phyloP scores from a whole-genome alignment of 768 basidiomycete species.

The Amanita brunnescens region DNA sequence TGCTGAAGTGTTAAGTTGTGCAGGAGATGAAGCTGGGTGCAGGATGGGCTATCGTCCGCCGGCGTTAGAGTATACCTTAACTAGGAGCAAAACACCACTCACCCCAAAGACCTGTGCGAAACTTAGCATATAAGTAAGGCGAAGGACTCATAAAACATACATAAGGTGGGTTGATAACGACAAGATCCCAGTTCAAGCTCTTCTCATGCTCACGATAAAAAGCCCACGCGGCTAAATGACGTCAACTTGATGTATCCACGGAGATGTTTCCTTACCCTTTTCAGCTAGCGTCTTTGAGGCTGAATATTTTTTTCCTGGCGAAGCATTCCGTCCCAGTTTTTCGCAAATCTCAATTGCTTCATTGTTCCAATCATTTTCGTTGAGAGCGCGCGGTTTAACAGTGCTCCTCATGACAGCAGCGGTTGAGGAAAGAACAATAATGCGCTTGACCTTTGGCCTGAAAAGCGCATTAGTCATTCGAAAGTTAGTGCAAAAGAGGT shows the following conservation, averaged over 20 bases:
- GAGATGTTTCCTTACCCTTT: conserved; percentile 28
- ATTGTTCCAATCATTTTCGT: conserved; percentile 59
- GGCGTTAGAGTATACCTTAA: too few species aligned
- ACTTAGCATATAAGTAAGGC: not conserved
- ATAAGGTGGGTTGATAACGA: conserved; percentile 46
- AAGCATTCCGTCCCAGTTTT: conserved; percentile 38
- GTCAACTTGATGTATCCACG: too few species aligned
- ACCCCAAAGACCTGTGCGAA: conserved; percentile 20
- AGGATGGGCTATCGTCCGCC: conserved; percentile 22
- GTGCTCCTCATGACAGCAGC: too few species aligned
- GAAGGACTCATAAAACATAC: conserved; percentile 18
- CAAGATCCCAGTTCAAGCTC: conserved; percentile 41
- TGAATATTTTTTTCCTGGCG: conserved; percentile 35
- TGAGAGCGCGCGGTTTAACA: too few species aligned
- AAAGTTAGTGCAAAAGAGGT: conserved; percentile 1
- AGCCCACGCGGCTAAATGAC: conserved; percentile 31
- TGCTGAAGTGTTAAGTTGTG: conserved; percentile 26
- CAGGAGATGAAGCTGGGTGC: conserved; percentile 27
- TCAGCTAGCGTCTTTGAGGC: conserved; percentile 63
- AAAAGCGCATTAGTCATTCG: not conserved
- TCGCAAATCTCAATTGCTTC: conserved; percentile 33
- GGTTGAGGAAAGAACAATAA: conserved; percentile 60
- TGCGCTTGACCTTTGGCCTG: conserved; percentile 41
- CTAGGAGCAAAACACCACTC: not conserved
- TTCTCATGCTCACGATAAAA: conserved; percentile 34